Conservation (phyloP, 176 grass and related monocot species). For the Puccinellia tenuiflora region DNA sequence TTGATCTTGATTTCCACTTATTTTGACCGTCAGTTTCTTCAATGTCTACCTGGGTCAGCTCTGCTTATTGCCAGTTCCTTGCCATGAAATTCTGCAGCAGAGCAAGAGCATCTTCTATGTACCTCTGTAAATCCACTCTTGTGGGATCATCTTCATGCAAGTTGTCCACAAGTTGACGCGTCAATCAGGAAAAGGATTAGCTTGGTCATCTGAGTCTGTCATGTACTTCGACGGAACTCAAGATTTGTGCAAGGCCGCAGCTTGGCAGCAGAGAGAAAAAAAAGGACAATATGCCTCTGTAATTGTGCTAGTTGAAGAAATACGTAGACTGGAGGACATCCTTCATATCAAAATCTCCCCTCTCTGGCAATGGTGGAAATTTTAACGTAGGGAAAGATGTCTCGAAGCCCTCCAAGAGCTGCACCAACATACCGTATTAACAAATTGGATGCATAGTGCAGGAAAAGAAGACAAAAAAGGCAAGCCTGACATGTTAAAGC, state of each 20-base stretch:
- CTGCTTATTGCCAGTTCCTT: constrained; percentile 4
- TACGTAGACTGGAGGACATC: constrained; percentile 72
- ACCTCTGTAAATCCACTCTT: background rate
- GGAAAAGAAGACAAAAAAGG: background rate
- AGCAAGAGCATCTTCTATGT: background rate
- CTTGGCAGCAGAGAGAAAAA: background rate
- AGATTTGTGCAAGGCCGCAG: background rate
- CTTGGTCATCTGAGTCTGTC: constrained; percentile 11
- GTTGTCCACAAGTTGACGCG: background rate
- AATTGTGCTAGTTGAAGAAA: constrained; percentile 76
- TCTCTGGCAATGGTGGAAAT: constrained; percentile 82
- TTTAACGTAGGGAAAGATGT: constrained; percentile 59
- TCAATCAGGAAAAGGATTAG: constrained; percentile 21
- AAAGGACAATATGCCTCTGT: background rate
- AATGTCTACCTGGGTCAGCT: background rate
- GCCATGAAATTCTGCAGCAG: background rate
- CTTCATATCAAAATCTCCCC: constrained; percentile 84
- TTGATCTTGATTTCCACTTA: constrained; percentile 12
- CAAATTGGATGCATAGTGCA: background rate
- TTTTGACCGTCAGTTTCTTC: background rate
- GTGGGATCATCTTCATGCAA: background rate
- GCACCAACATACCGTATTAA: constrained; percentile 36
- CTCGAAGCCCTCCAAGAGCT: constrained; percentile 78
- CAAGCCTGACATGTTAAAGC: background rate
- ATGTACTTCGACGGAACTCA: constrained; percentile 3